Conservation (phyloP, 2,329 filamentous ascomycete genomes). For the Xylaria polymorpha region DNA sequence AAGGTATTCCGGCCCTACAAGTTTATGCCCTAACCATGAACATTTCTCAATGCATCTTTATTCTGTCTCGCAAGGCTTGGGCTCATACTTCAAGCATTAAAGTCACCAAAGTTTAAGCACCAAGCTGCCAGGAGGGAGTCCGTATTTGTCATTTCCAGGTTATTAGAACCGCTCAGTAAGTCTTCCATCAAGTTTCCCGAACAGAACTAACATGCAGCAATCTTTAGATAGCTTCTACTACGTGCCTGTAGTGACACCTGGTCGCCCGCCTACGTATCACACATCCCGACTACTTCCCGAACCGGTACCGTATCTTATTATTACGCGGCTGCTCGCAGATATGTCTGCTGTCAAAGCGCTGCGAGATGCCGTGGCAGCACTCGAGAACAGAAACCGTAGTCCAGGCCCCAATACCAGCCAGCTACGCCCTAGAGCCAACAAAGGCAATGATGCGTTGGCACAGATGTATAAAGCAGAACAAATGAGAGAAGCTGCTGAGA, state of each 20-base stretch:
- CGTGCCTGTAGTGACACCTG: background rate
- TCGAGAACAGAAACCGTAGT: background rate
- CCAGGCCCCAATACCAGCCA: background rate
- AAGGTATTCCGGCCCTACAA: background rate
- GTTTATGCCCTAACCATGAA: background rate
- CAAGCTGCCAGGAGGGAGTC: background rate
- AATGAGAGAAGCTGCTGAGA: background rate
- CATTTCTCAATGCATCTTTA: background rate
- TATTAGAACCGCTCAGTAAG: background rate
- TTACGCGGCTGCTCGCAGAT: background rate
- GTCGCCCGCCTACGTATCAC: background rate
- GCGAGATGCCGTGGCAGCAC: background rate
- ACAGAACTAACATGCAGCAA: background rate
- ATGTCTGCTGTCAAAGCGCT: background rate
- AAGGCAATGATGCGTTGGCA: background rate
- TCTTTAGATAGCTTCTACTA: background rate
- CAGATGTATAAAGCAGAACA: background rate
- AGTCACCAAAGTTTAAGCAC: background rate
- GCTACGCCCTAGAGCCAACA: background rate
- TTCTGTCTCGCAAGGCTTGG: background rate
- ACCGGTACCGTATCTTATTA: background rate
- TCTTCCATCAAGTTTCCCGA: background rate
- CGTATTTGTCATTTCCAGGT: background rate
- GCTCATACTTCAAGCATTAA: background rate
- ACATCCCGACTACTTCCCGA: background rate